phyloP scores from a whole-genome alignment of 139 green algal genomes.

The Asterochloris sp. region DNA sequence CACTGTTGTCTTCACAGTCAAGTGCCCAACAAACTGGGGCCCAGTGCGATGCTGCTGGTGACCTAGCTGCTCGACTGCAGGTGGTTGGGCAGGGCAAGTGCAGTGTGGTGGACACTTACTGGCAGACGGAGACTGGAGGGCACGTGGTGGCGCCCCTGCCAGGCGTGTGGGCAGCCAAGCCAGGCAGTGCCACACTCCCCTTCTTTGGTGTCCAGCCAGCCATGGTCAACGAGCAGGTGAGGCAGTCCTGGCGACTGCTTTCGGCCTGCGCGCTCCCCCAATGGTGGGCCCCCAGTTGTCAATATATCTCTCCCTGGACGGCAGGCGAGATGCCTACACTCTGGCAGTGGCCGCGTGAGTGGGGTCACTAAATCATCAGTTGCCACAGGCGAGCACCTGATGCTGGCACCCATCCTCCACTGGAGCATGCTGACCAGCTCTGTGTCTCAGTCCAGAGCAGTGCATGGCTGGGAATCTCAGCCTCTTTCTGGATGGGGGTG shows the following conservation, averaged over 20 bases:
- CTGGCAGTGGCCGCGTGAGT: too few species aligned
- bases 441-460: too few species aligned
- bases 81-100: conserved; percentile 62
- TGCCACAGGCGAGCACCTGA: too few species aligned
- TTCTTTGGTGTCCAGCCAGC: conserved; percentile 96
- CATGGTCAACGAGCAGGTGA: conserved; percentile 83
- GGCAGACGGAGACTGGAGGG: conserved; percentile 83
- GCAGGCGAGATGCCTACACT: too few species aligned
- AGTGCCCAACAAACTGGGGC: background rate
- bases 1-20: background rate
- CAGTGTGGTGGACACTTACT: conserved; percentile 92
- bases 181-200: conserved; percentile 87
- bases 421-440: too few species aligned
- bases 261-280: too few species aligned
- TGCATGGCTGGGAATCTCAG: too few species aligned
- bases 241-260: background rate
- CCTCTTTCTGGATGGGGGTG: too few species aligned
- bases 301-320: too few species aligned
- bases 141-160: conserved; percentile 91
- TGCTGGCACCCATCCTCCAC: too few species aligned
- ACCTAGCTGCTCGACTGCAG: conserved; percentile 17
- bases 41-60: background rate
- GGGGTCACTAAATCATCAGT: too few species aligned
- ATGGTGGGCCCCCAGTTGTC: too few species aligned
- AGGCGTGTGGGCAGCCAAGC: conserved; percentile 70